Evolutionary conservation across 1,139 yeast genomes (phyloP).

Genomic region (Lodderomyces margitis): DNA sequence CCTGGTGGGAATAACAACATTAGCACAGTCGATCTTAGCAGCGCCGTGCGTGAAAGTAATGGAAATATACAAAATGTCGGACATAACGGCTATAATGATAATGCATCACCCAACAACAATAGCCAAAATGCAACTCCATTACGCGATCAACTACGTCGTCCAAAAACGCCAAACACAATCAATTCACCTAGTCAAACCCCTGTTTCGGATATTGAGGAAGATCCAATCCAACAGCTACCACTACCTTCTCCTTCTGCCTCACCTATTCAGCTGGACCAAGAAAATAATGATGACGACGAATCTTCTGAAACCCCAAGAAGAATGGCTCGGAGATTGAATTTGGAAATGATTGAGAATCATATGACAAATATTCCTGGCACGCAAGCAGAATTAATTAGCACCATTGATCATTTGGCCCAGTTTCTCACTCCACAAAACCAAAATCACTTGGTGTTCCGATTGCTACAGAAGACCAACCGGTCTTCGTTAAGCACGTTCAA

Average conservation of each 20-base stretch:
- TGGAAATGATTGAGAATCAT: slow-evolving; percentile 21
- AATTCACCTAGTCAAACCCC: slow-evolving; percentile 40
- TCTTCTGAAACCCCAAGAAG: slow-evolving; percentile 3
- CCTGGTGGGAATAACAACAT: not conserved
- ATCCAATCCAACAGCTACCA: slow-evolving; percentile 47
- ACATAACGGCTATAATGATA: slow-evolving; percentile 1
- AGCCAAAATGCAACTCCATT: slow-evolving; percentile 4
- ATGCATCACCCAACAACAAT: not conserved
- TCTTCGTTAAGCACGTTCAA: slow-evolving; percentile 67
- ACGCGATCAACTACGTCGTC: slow-evolving; percentile 18
- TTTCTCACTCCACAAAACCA: slow-evolving; percentile 39
- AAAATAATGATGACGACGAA: slow-evolving; percentile 6
- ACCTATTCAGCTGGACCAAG: slow-evolving; percentile 43
- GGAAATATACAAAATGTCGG: not conserved
- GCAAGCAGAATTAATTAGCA: slow-evolving; percentile 39
- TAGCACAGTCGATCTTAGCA: not conserved
- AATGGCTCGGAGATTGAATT: not conserved
- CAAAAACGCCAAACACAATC: slow-evolving; percentile 32
- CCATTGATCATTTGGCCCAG: slow-evolving; percentile 35
- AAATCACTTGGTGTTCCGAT: slow-evolving; percentile 53
- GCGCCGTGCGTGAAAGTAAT: not conserved
- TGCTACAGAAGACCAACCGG: slow-evolving; percentile 66
- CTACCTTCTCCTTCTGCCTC: slow-evolving; percentile 72
- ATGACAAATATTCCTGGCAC: slow-evolving; percentile 34
- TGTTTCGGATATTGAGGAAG: slow-evolving; percentile 39